Conservation (phyloP, 176 grass and related monocot genomes). For the Phyllostachys edulis region DNA sequence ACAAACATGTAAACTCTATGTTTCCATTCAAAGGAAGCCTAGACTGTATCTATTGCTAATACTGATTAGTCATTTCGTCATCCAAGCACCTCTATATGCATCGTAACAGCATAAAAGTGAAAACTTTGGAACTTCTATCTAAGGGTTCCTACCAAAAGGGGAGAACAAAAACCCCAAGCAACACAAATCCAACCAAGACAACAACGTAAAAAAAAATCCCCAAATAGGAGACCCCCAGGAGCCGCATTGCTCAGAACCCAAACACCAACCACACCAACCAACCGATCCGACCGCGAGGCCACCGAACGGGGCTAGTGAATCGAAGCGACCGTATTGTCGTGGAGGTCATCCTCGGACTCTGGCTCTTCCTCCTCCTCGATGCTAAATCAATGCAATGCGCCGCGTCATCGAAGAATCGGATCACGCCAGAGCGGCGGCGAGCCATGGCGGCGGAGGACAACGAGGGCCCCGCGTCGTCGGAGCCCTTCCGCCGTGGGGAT, state of each 20-base stretch:
- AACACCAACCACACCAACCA: constrained; percentile 3
- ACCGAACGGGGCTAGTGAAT: background rate
- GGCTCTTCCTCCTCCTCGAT: constrained; percentile 43
- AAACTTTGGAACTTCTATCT: background rate
- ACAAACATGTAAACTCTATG: background rate
- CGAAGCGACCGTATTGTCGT: constrained; percentile 27
- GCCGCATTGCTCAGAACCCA: constrained; percentile 16
- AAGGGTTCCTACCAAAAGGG: background rate
- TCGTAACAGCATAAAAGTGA: background rate
- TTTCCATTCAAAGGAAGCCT: background rate
- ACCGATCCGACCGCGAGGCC: too few relatives aligned
- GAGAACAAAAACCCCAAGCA: background rate
- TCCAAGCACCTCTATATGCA: background rate
- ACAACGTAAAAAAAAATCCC: background rate
- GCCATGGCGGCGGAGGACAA: constrained; percentile 44
- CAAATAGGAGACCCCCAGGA: background rate
- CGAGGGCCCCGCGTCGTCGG: constrained; percentile 28
- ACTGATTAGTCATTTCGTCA: background rate
- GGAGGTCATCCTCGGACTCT: constrained; percentile 39
- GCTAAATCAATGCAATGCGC: constrained; percentile 48
- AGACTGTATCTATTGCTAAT: background rate
- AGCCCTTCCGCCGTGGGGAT: constrained; percentile 40
- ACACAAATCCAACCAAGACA: background rate
- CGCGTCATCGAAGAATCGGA: constrained; percentile 72
- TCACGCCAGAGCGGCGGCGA: constrained; percentile 54